Evolutionary conservation across 1,139 yeast species (phyloP), one percentile per base, ranked within the genome.

Genomic region (Pichia cactophila): DNA sequence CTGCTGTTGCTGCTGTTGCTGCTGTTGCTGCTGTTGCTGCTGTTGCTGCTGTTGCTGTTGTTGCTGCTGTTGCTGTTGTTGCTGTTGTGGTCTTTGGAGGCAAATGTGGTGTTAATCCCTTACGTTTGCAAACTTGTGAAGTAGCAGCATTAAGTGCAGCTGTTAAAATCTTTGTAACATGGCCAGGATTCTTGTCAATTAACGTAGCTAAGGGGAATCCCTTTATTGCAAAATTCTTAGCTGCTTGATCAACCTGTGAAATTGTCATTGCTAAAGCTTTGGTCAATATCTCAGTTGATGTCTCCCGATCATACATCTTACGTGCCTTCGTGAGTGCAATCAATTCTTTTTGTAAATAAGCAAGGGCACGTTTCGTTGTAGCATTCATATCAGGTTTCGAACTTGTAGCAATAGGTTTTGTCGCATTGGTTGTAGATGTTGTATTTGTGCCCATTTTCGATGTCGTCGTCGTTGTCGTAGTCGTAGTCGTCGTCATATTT

Each of bases 181-280:
- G 95, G 53, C 83, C 86, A 1, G 96, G 96, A 50, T 92, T 90
- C 60, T 84, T 84, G 54, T 88, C 95, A 59, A 86, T 89, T 61
- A 86, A 74, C 48, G 86, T 83, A 31, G 86, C 80, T 56, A 85
- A 73, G 11, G 90, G 95, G 58, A 86, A 86, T 29, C 88, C 87
- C 2, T 83, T 82, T 53, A 86, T 83, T 17, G 95, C 94, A 35
- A 87, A 87, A 59, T 81, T 83, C 56, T 86, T 84, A 0, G 96
- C 96, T 23, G 90, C 90, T 55, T 85, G 86, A 53, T 86, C 83
- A 5, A 85, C 90, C 64, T 85, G 96, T 2, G 95, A 90, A 54
- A 89, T 88, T 0, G 96, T 90, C 69, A 90, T 86, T 4, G 96
- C 96, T 58, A 89, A 73, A 0, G 96, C 96, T 60, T 86, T 89